These are phyloP conservation scores for Flaveria trinervia DNA, from an alignment of 129 eudicot species.

Conservation along the genomic window DNA sequence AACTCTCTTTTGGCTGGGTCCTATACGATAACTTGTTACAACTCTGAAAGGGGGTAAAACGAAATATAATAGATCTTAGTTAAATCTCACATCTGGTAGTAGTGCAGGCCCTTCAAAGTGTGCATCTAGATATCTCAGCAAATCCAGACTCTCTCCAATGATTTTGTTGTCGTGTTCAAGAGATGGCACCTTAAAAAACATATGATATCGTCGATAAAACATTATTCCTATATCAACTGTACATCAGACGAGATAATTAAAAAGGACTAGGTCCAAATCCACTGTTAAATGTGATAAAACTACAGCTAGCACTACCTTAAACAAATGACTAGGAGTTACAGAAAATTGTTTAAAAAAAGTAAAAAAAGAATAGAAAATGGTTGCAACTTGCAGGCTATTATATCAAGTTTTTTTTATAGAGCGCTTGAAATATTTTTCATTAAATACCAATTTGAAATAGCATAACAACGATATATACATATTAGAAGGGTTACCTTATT, in stretches of 20 bases:
- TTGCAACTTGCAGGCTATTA: not conserved
- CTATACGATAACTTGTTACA: slow-evolving; percentile 33
- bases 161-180: slow-evolving; percentile 82
- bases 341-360: not conserved
- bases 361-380: not conserved
- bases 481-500: slow-evolving; percentile 54
- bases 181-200: slow-evolving; percentile 67
- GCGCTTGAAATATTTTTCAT: not conserved
- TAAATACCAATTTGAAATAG: not conserved
- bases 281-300: not conserved
- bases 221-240: not conserved
- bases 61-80: not conserved
- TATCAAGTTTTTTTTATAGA: not conserved
- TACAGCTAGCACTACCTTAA: not conserved
- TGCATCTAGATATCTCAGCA: slow-evolving; percentile 63
- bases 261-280: too few species aligned
- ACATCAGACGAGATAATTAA: not conserved
- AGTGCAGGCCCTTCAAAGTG: slow-evolving; percentile 83
- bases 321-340: not conserved
- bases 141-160: slow-evolving; percentile 81
- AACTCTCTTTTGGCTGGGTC: slow-evolving; percentile 61
- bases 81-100: slow-evolving; percentile 66
- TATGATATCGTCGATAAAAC: not conserved
- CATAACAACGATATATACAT: not conserved
- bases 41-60: not conserved